Evolutionary conservation across 2,329 filamentous ascomycete species (phyloP), one percentile per base, ranked within the genome.

Genomic region (Neopestalotiopsis sp.): DNA sequence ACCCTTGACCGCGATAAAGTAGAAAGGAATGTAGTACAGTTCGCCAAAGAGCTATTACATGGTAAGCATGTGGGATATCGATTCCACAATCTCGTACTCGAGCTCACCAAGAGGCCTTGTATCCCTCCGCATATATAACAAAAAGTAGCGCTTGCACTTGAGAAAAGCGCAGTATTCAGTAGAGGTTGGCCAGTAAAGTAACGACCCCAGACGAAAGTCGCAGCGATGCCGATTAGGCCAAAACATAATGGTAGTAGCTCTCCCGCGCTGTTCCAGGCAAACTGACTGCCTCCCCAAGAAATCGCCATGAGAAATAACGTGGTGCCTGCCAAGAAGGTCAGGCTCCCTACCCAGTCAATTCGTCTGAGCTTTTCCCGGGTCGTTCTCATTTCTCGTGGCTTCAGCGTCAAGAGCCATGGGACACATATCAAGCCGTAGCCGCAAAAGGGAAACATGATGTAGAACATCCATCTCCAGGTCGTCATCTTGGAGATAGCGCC

Each of bases 321-420:
- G 14, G 66, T 69, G 56, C 61, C 59, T 4, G 64, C 28, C 72
- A 72, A 42, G 76, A 71, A 71, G 4, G 62, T 28, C 14, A 61
- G 24, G 4, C 68, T 66, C 2, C 69, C 69, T 6, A 69, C 20
- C 69, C 68, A 69, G 24, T 71, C 69, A n/a, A 71, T 7, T 6
- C 68, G 38, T 14, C 30, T 57, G 13, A 69, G 20, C 63, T 69
- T 71, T 28, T 61, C 32, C 14, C 40, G 13, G 24, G 62, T 14
- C 17, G 52, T 60, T 30, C 49, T 58, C 4, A 62, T 30, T 30
- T 42, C 52, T 38, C 34, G 34, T 30, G 63, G 66, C n/a, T 71
- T 45, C 32, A 85, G 77, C 14, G 79, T 78, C 4, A 88, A 71
- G 67, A 78, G 73, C 59, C 76, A 14, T 42, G 76, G 62, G n/a